phyloP scores from a whole-genome alignment of 2,329 filamentous ascomycete genomes.

The Amesomyces nigricolor region DNA sequence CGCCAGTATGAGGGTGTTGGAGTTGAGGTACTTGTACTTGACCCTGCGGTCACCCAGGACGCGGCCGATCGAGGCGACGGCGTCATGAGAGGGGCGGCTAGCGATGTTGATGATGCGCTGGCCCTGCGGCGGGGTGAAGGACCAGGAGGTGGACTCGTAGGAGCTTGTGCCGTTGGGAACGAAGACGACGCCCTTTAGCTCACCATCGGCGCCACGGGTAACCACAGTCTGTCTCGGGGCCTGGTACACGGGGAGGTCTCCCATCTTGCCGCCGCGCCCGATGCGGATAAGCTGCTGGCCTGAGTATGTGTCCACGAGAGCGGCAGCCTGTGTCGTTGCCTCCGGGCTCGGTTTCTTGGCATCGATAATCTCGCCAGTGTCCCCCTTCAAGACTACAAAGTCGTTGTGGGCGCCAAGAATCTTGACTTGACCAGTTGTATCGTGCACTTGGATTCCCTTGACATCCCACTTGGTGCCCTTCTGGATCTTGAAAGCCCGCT shows the following conservation, averaged over 20 bases:
- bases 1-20: slow-evolving; percentile 74
- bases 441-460: slow-evolving; percentile 59
- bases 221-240: slow-evolving; percentile 51
- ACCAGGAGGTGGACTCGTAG: slow-evolving; percentile 58
- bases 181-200: slow-evolving; percentile 52
- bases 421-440: slow-evolving; percentile 49
- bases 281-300: slow-evolving; percentile 52
- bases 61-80: slow-evolving; percentile 88
- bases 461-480: slow-evolving; percentile 57
- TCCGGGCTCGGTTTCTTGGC: slow-evolving; percentile 36
- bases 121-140: slow-evolving; percentile 59
- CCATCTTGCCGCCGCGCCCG: slow-evolving; percentile 44
- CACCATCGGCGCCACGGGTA: slow-evolving; percentile 43
- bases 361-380: slow-evolving; percentile 48
- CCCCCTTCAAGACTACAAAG: slow-evolving; percentile 50
- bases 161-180: slow-evolving; percentile 37
- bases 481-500: slow-evolving; percentile 54
- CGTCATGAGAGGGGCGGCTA: slow-evolving; percentile 68
- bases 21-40: slow-evolving; percentile 93
- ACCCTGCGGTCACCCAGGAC: slow-evolving; percentile 90
- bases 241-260: slow-evolving; percentile 40
- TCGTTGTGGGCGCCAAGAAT: slow-evolving; percentile 58
- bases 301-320: slow-evolving; percentile 46
- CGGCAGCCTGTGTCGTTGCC: slow-evolving; percentile 42
- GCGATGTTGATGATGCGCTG: slow-evolving; percentile 66